Evolutionary conservation across 352 stramenopile species (phyloP), one percentile per base, ranked within the genome.

Genomic region (Phytophthora sojae): DNA sequence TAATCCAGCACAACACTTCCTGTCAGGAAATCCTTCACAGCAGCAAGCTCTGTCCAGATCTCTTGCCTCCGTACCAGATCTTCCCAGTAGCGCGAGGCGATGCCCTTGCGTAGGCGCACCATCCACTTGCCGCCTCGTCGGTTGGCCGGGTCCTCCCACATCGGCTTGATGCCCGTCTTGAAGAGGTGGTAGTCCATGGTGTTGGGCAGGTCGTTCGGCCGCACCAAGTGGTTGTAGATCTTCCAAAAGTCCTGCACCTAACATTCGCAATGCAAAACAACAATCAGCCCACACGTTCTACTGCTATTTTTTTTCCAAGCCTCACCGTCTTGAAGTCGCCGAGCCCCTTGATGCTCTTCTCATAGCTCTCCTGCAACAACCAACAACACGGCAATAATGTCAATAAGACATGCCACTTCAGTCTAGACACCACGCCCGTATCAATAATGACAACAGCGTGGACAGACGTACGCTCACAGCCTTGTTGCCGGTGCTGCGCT

Each of bases 151-250:
- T 98, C 94, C 75, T 98, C 94, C 94, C 94, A 98, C 77, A 97
- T 97, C 14, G 94, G 94, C 77, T 97, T 98, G 68, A 98, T 98
- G 37, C 93, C 94, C 3, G 95, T 91, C 75, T 97, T 97, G 67
- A 98, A 98, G 30, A 98, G 78, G 64, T 98, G 92, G 64, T 97
- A 97, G 65, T 98, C 94, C 80, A 96, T 97, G 4, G 86, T 93
- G 73, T 93, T 96, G 25, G 84, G 81, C 12, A 98, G 79, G 57
- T 98, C 91, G 75, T 97, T 97, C 19, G 94, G 93, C 32, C 94
- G 88, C 50, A 96, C 80, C 56, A 98, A 80, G 69, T 98, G 90
- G 69, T 98, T 97, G 80, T 98, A 98, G 32, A 98, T 82, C 42
- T 85, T 86, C 93, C 94, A 98, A 73, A 98, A 98, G 56, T 91